These are phyloP conservation scores for Septoria linicola DNA, from an alignment of 2,329 filamentous ascomycete species.

Conservation along the genomic window DNA sequence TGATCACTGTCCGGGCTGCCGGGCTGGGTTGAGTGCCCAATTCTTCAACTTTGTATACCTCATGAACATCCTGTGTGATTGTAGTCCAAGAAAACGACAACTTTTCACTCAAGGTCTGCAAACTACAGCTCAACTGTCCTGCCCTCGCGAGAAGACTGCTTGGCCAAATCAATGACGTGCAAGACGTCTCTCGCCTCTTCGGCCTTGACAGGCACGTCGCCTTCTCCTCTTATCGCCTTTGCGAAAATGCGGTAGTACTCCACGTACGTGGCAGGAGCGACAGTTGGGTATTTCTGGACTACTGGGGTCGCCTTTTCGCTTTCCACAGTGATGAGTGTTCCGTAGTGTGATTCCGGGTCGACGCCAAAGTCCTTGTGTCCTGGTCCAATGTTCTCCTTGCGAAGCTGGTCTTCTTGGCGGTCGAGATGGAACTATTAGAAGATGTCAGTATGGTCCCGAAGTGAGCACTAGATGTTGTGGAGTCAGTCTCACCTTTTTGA, in stretches of 20 bases:
- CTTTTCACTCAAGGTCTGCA: too few relatives aligned
- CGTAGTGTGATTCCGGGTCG: slow-evolving; percentile 59
- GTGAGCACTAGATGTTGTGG: not conserved
- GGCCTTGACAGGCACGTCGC: slow-evolving; percentile 54
- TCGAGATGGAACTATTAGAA: slow-evolving; percentile 57
- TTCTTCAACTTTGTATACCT: too few relatives aligned
- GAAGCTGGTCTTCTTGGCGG: slow-evolving; percentile 67
- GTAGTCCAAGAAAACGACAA: too few relatives aligned
- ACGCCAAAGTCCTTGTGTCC: slow-evolving; percentile 63
- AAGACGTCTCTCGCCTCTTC: slow-evolving; percentile 56
- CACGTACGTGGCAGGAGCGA: slow-evolving; percentile 66
- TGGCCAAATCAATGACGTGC: slow-evolving; percentile 56
- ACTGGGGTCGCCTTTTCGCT: slow-evolving; percentile 40
- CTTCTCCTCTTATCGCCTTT: slow-evolving; percentile 53
- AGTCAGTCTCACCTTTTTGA: slow-evolving; percentile 60
- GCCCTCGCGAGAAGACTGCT: slow-evolving; percentile 53
- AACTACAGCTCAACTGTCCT: slow-evolving; percentile 41
- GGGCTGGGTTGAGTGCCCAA: too few relatives aligned
- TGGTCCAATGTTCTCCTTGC: slow-evolving; percentile 62
- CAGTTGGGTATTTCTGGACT: slow-evolving; percentile 55
- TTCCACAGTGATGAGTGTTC: slow-evolving; percentile 59
- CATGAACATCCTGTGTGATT: too few relatives aligned
- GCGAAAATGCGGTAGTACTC: slow-evolving; percentile 63
- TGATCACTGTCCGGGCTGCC: not conserved
- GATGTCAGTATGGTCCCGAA: slow-evolving; percentile 7